phyloP scores from a whole-genome alignment of 2,329 filamentous ascomycete species.

The Neonectria coccinea region DNA sequence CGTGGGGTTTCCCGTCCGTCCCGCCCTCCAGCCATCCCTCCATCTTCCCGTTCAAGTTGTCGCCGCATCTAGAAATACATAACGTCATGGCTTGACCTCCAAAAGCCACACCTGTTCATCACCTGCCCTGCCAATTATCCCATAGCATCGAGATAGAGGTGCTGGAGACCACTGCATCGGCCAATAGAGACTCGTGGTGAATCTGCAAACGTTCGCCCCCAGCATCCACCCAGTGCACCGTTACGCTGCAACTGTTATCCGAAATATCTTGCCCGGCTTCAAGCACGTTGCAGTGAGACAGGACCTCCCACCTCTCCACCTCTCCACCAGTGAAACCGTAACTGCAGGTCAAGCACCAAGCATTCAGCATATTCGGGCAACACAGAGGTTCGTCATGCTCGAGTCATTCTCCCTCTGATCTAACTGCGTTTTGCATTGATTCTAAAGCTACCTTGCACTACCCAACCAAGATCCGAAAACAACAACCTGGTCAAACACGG shows the following conservation, averaged over 20 bases:
- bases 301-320: background rate
- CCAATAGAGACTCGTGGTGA: background rate
- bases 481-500: background rate
- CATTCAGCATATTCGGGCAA: background rate
- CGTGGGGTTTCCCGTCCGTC: slow-evolving; percentile 19
- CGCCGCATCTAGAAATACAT: slow-evolving; percentile 6
- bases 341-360: background rate
- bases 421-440: background rate
- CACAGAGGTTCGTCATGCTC: background rate
- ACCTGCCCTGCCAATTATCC: background rate
- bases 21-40: slow-evolving; percentile 7
- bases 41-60: background rate
- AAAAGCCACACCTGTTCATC: background rate
- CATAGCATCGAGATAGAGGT: background rate
- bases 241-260: background rate
- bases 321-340: background rate
- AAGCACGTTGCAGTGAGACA: slow-evolving; percentile 8
- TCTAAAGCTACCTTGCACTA: background rate
- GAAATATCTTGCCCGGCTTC: background rate
- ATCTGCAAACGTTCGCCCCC: slow-evolving; percentile 9
- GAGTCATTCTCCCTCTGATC: background rate
- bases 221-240: too few relatives aligned
- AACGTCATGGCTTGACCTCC: background rate
- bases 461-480: background rate
- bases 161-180: background rate